These are phyloP conservation scores for Cucurbitaria berberidis DNA, from an alignment of 2,329 filamentous ascomycete genomes.

Conservation along the genomic window DNA sequence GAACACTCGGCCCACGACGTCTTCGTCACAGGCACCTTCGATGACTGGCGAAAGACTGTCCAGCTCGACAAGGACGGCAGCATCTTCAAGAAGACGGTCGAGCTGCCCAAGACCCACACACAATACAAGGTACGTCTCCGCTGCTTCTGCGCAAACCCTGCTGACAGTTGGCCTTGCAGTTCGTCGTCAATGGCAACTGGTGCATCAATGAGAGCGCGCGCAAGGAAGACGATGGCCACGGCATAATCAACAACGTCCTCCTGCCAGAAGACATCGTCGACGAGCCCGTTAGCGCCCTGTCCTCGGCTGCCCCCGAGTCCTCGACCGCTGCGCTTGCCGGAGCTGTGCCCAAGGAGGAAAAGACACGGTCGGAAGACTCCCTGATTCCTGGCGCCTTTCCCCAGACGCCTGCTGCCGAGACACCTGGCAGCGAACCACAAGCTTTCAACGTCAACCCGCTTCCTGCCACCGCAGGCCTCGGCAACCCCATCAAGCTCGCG, in stretches of 20 bases:
- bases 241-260: conserved; percentile 94
- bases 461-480: conserved; percentile 62
- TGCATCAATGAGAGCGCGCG: conserved; percentile 79
- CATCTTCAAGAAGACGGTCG: conserved; percentile 80
- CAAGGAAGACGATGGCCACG: conserved; percentile 79
- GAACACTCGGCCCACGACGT: conserved; percentile 83
- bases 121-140: conserved; percentile 82
- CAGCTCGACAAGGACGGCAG: conserved; percentile 76
- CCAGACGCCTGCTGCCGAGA: conserved; percentile 71
- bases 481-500: conserved; percentile 80
- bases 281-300: conserved; percentile 63
- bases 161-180: conserved; percentile 61
- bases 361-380: conserved; percentile 40
- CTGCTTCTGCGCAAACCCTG: conserved; percentile 15
- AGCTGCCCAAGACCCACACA: conserved; percentile 74
- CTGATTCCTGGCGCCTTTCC: conserved; percentile 70
- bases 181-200: conserved; percentile 94
- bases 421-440: conserved; percentile 50
- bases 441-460: conserved; percentile 64
- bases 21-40: conserved; percentile 94
- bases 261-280: conserved; percentile 71
- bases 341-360: conserved; percentile 66
- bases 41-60: conserved; percentile 88
- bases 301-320: conserved; percentile 71
- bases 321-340: conserved; percentile 75